These are phyloP conservation scores for Paramecium pentaurelia DNA, from an alignment of 73 alveolate species.

Conservation along the genomic window DNA sequence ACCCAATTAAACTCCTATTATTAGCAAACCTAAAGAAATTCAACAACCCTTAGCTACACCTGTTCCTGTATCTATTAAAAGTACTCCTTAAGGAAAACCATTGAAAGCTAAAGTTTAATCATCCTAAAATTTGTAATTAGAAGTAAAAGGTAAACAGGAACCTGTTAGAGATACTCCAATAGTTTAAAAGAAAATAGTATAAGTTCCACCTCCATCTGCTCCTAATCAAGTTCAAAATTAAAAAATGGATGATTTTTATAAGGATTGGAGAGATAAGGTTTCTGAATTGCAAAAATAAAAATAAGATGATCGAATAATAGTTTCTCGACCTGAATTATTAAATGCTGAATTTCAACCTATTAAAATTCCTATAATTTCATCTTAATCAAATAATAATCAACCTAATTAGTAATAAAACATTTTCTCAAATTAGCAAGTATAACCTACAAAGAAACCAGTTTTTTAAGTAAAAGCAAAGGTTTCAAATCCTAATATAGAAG, in stretches of 20 bases:
- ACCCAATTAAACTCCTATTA: background rate
- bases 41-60: background rate
- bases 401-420: background rate
- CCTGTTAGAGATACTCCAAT: slow-evolving; percentile 41
- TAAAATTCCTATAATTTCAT: background rate
- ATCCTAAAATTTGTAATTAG: background rate
- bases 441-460: slow-evolving; percentile 28
- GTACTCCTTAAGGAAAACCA: slow-evolving; percentile 1
- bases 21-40: background rate
- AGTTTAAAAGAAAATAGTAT: background rate
- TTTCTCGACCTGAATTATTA: background rate
- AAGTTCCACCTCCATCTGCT: slow-evolving; percentile 10
- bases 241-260: slow-evolving; percentile 23
- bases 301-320: background rate
- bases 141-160: slow-evolving; percentile 19
- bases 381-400: background rate
- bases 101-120: background rate
- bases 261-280: slow-evolving; percentile 37
- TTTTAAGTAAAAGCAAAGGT: background rate
- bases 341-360: background rate
- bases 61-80: background rate
- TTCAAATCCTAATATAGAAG: background rate
- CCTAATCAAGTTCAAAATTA: background rate
- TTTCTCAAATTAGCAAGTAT: background rate
- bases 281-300: background rate